A percentile compares a stretch with the other conserved stretches of the same genome.
Evolutionary conservation across 805 yeast species (phyloP).

Genomic region (Gaillardinia entomophila): DNA sequence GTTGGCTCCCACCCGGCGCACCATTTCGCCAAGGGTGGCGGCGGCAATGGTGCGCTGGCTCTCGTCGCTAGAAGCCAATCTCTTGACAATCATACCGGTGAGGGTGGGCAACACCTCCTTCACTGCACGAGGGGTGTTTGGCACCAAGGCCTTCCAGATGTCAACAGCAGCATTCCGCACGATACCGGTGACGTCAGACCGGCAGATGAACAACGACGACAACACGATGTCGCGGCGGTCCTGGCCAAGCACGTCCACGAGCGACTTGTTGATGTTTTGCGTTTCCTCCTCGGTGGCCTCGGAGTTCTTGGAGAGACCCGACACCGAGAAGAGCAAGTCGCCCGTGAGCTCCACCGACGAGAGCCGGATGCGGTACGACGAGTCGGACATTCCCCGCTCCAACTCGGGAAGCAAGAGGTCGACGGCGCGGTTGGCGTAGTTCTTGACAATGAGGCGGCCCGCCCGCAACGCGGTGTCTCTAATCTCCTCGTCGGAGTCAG

Average conservation of each 20-base stretch:
- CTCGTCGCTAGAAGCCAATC: conserved; percentile 78
- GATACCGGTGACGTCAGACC: conserved; percentile 82
- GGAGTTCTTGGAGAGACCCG: conserved; percentile 55
- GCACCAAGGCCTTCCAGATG: conserved; percentile 94
- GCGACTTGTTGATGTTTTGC: conserved; percentile 50
- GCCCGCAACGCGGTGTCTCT: conserved; percentile 88
- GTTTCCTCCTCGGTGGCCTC: conserved; percentile 56
- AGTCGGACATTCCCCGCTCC: conserved; percentile 81
- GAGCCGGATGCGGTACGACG: conserved; percentile 78
- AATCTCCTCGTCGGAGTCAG: conserved; percentile 81
- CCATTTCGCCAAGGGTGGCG: conserved; percentile 88
- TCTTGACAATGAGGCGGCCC: conserved; percentile 85
- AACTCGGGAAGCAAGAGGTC: conserved; percentile 91
- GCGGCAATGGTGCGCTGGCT: conserved; percentile 85
- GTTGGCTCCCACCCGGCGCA: conserved; percentile 85
- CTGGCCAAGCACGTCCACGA: conserved; percentile 75
- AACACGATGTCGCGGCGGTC: conserved; percentile 85
- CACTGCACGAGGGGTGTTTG: conserved; percentile 91
- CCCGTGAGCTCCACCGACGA: conserved; percentile 95
- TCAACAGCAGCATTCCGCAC: conserved; percentile 89
- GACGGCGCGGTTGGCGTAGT: conserved; percentile 88
- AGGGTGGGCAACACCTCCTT: conserved; percentile 87
- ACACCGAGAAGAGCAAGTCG: conserved; percentile 86
- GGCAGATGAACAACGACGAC: conserved; percentile 84
- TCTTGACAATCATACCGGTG: conserved; percentile 70